Evolutionary conservation across 441 rosid species (phyloP), one percentile per base, ranked within the genome.

Genomic region (Eruca vesicaria): DNA sequence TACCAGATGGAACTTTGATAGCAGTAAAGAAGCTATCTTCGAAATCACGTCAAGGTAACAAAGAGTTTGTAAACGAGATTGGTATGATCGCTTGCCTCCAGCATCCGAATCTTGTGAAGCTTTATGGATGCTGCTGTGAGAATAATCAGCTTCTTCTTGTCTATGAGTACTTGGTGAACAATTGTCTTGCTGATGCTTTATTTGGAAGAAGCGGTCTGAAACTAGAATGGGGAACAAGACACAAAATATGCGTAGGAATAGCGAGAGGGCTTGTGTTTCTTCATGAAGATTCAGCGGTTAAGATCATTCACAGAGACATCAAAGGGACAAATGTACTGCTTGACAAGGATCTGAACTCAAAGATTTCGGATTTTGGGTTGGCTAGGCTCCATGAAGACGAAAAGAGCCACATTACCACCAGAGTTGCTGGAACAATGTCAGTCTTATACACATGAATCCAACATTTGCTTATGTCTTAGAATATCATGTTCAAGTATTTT

Each of bases 271-370:
- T 87, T 68, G 84, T 75, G 15, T 87, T 73, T 74, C 88, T 87
- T 16, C 88, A 87, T 12, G 86, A 87, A 74, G 87, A 83, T 71
- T 85, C 88, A 0, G 29, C 63, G 31, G 73, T 85, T n/a, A 82
- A 77, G 35, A 82, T 87, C 76, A 83, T 87, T 68, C 88, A 87
- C 56, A 73, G 88, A 50, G 90, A 86, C 73, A 84, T 84, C 18
- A 86, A 86, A 77, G 81, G 82, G 15, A 59, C 83, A 0, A 86
- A 86, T 29, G 79, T 86, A 16, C 67, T 86, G 11, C 85, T 86
- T 29, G 86, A 84, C 31, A 26, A 65, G 2, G 68, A 84, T 58
- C 67, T 84, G 0, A 84, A 75, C 28, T 72, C 85, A 9, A 86
- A 86, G 50, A 84, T 84, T 78, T 84, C 86, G 0, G 86, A 86